Evolutionary conservation across 176 grass and related monocot genomes (phyloP), one percentile per base, ranked within the genome.

Genomic region (Pharus latifolius): DNA sequence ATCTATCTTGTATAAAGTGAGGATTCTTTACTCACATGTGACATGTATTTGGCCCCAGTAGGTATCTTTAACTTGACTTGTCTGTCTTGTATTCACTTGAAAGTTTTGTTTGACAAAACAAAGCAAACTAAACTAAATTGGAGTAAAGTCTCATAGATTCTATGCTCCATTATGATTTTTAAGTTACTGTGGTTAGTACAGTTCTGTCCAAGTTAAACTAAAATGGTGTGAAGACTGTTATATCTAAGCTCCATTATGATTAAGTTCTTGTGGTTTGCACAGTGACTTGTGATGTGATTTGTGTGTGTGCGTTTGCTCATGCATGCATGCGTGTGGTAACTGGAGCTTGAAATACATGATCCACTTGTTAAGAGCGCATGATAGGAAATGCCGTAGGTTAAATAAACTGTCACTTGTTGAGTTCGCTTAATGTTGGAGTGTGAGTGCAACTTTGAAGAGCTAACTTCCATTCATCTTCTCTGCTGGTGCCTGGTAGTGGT

Each of bases 1-100:
- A 56, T 63, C 29, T 63, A 25, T 61, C 51, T 18, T 84, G n/a
- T 65, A 32, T 28, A n/a, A n/a, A n/a, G n/a, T n/a, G n/a, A n/a
- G n/a, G n/a, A n/a, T n/a, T n/a, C n/a, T n/a, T n/a, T n/a, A n/a
- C n/a, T n/a, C n/a, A n/a, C n/a, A n/a, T n/a, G n/a, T n/a, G n/a
- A n/a, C n/a, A n/a, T n/a, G n/a, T n/a, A n/a, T n/a, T n/a, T n/a
- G n/a, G n/a, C n/a, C n/a, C n/a, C n/a, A 34, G 28, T 67, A 33
- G 1, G 49, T 32, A 57, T 33, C 22, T 61, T 10, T 7, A 48
- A 28, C 18, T 60, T 33, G 14, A 63, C 31, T 14, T 75, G 72
- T 42, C 3, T 73, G 41, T 4, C 13, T 60, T 48, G 35, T 10
- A 14, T 45, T 20, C 12, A n/a, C 1, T 43, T 38, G 16, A 9